phyloP scores from a whole-genome alignment of 768 basidiomycete genomes.

The Exidia glandulosa region DNA sequence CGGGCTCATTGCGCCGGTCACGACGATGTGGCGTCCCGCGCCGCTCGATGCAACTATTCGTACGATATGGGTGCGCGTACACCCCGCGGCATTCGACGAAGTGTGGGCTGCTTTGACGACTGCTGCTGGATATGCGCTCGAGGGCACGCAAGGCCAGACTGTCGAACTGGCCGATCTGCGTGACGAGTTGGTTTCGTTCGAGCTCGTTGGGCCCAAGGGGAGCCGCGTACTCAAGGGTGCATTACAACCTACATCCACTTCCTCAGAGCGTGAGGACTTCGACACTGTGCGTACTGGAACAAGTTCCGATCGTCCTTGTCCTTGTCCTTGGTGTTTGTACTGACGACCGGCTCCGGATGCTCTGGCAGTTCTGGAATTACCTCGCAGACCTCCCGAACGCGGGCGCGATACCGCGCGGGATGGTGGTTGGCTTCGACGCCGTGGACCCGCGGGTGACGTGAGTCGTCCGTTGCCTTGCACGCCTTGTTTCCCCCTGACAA shows the following conservation, averaged over 20 bases:
- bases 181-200: constrained; percentile 66
- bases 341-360: not conserved
- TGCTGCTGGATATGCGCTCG: constrained; percentile 25
- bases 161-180: constrained; percentile 64
- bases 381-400: constrained; percentile 52
- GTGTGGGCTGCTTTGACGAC: constrained; percentile 41
- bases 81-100: constrained; percentile 59
- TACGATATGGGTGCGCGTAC: constrained; percentile 64
- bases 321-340: not conserved
- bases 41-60: constrained; percentile 19
- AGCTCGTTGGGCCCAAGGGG: constrained; percentile 80
- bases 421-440: constrained; percentile 68
- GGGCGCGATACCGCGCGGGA: constrained; percentile 57
- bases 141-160: constrained; percentile 12
- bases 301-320: not conserved
- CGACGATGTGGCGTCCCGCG: constrained; percentile 61
- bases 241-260: constrained; percentile 24
- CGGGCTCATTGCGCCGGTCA: constrained; percentile 56
- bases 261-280: no score
- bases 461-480: constrained; percentile 10
- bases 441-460: constrained; percentile 83
- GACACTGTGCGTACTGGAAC: not conserved
- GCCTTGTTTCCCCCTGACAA: no score
- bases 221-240: constrained; percentile 47
- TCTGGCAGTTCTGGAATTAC: constrained; percentile 52